Conservation (phyloP, 2,329 filamentous ascomycete species). For the Zymoseptoria passerinii region DNA sequence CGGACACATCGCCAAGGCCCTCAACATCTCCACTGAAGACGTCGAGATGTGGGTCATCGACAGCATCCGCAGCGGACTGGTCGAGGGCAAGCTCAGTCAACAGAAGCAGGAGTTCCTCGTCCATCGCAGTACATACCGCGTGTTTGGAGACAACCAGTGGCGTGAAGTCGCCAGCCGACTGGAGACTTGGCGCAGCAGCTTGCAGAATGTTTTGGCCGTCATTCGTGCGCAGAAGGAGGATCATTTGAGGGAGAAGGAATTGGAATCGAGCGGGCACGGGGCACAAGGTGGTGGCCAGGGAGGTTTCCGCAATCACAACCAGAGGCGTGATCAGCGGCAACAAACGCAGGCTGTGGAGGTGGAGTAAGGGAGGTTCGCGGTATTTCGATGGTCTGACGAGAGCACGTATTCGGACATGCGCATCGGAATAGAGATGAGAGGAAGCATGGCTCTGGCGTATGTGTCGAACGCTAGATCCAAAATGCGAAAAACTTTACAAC, state of each 20-base stretch:
- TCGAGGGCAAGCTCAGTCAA: conserved; percentile 94
- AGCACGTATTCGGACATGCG: not conserved
- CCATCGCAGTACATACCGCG: conserved; percentile 90
- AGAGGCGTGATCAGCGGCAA: conserved; percentile 7
- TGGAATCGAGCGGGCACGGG: conserved; percentile 44
- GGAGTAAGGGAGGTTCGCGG: conserved; percentile 11
- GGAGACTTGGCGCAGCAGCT: conserved; percentile 80
- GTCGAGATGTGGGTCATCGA: conserved; percentile 99
- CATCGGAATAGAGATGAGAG: not conserved
- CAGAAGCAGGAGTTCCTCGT: conserved; percentile 88
- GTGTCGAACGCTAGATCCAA: not conserved
- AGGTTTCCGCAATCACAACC: not conserved
- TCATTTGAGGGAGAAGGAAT: conserved; percentile 68
- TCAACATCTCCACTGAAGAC: conserved; percentile 73
- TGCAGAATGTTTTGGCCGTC: conserved; percentile 69
- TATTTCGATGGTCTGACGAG: not conserved
- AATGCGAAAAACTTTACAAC: not conserved
- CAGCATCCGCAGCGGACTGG: conserved; percentile 87
- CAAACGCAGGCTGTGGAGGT: conserved; percentile 21
- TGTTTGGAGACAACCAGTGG: conserved; percentile 98
- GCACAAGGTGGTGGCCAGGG: conserved; percentile 4
- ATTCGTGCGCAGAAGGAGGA: conserved; percentile 74
- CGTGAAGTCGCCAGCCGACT: conserved; percentile 82
- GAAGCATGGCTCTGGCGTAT: not conserved
- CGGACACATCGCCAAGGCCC: conserved; percentile 69